Base-by-base conservation (phyloP, 164 flowering plant genomes). In the Aristolochia fimbriata region DNA sequence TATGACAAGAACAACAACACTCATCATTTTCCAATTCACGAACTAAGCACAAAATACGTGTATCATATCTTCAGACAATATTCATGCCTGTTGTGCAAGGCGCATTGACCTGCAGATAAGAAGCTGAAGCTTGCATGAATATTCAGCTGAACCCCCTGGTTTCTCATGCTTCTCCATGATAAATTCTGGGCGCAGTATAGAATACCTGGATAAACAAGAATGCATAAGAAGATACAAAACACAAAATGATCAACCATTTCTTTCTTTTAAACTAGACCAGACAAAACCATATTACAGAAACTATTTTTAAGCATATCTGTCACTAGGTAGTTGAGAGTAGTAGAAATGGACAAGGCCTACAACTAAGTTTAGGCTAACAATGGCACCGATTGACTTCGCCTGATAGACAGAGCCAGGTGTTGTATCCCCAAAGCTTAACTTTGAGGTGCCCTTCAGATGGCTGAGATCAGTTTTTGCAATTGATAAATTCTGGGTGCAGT, bases 251-350 rank as follows among this genome's bases (percentile, higher is more conserved):
- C 9, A 37, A 37, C 43, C 12, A 10, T 10, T 37, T 37, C 11
- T 37, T 37, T 37, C 43, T 37, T 37, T 37, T 7, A 1, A 37
- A 6, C 12, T 37, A 3, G 43, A 37, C 43, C 43, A 37, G 43
- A 37, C 8, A 37, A 31, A 31, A 37, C 43, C 43, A 6, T 7
- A 10, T 1, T 7, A 37, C 43, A 37, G 43, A 37, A 37, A 37
- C 4, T 3, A 3, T 3, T 37, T n/a, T 3, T 0, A 10, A 6
- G 43, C 43, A 37, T 7, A 93, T 97, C 99, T 88, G 84, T 94
- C 99, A 74, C 99, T 88, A 33, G 99, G 99, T 37, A 94, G 78
- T 76, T 94, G 99, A 61, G 99, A 90, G 73, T 97, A 94, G 76
- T 91, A 94, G 56, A 94, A 85, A 67, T 94, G 99, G 64, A 94